Evolutionary conservation across 2,329 filamentous ascomycete genomes (phyloP).

Genomic region (Microcyclospora tardicrescens): DNA sequence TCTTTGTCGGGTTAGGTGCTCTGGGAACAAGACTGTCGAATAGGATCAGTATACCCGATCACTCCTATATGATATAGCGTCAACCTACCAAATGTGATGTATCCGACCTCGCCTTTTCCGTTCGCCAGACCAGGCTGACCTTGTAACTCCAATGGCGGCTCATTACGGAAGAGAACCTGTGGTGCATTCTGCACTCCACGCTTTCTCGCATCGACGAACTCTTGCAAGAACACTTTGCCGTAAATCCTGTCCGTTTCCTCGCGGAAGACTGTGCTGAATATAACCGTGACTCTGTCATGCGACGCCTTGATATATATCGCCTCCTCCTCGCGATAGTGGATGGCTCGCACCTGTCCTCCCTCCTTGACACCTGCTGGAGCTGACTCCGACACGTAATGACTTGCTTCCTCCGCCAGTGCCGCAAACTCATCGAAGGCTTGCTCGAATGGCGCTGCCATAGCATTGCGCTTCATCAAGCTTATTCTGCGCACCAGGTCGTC

Average conservation of each 20-base stretch:
- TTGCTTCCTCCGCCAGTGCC: slow-evolving; percentile 71
- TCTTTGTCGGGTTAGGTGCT: slow-evolving; percentile 79
- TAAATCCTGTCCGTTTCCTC: slow-evolving; percentile 97
- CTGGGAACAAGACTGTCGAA: slow-evolving; percentile 71
- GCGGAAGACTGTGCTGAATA: slow-evolving; percentile 95
- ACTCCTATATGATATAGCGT: too few species aligned
- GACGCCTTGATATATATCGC: slow-evolving; percentile 98
- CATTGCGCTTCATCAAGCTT: slow-evolving; percentile 89
- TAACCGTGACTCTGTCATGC: slow-evolving; percentile 93
- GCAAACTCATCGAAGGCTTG: slow-evolving; percentile 91
- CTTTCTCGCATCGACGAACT: slow-evolving; percentile 92
- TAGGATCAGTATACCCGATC: too few species aligned
- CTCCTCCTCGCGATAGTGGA: slow-evolving; percentile 97
- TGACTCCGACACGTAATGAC: slow-evolving; percentile 84
- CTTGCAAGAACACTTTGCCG: slow-evolving; percentile 95
- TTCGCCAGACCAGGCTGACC: slow-evolving; percentile 64
- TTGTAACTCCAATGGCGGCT: slow-evolving; percentile 83
- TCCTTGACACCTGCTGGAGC: slow-evolving; percentile 83
- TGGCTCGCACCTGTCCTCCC: slow-evolving; percentile 84
- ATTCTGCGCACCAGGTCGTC: slow-evolving; percentile 80
- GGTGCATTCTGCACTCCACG: slow-evolving; percentile 96
- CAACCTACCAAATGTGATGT: slow-evolving; percentile 83
- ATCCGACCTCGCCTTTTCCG: slow-evolving; percentile 78
- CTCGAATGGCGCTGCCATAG: slow-evolving; percentile 97
- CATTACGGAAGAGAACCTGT: slow-evolving; percentile 90